Evolutionary conservation across 1,284 basidiomycete genomes (phyloP).

Genomic region (Apiotrichum laibachii): DNA sequence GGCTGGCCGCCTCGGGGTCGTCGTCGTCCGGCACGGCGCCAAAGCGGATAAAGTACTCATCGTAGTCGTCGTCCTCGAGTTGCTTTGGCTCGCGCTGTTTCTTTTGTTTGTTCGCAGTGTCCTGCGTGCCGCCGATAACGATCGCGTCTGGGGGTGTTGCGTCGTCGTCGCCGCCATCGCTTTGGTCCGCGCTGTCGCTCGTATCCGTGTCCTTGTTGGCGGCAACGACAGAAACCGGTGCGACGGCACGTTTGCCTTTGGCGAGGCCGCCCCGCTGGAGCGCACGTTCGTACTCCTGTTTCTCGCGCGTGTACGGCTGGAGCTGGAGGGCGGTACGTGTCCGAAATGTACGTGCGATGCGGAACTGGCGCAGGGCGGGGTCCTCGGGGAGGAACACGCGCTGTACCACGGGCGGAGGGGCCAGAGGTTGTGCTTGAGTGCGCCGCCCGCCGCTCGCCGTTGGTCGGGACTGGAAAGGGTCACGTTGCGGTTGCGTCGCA

Average conservation of each 20-base stretch:
- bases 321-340: constrained; percentile 49
- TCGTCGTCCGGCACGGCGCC: constrained; percentile 34
- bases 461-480: too few species aligned
- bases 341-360: constrained; percentile 45
- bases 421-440: too few species aligned
- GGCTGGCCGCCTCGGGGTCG: constrained; percentile 18
- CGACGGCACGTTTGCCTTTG: constrained; percentile 24
- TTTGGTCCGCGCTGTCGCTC: constrained; percentile 20
- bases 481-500: too few species aligned
- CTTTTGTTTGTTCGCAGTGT: constrained; percentile 7
- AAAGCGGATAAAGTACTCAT: constrained; percentile 41
- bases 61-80: constrained; percentile 36
- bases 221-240: constrained; percentile 6
- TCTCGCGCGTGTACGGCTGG: constrained; percentile 49
- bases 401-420: too few species aligned
- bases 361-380: constrained; percentile 42
- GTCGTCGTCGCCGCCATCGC: constrained; percentile 9
- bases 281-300: constrained; percentile 42
- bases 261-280: constrained; percentile 42
- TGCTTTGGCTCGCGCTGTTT: constrained; percentile 13
- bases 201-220: constrained; percentile 9
- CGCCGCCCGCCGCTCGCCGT: too few species aligned
- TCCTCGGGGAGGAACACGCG: constrained; percentile 14
- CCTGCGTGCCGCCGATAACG: constrained; percentile 40
- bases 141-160: constrained; percentile 30